These are phyloP conservation scores for Penicillium corylophilum DNA, from an alignment of 2,329 filamentous ascomycete species.

Conservation along the genomic window DNA sequence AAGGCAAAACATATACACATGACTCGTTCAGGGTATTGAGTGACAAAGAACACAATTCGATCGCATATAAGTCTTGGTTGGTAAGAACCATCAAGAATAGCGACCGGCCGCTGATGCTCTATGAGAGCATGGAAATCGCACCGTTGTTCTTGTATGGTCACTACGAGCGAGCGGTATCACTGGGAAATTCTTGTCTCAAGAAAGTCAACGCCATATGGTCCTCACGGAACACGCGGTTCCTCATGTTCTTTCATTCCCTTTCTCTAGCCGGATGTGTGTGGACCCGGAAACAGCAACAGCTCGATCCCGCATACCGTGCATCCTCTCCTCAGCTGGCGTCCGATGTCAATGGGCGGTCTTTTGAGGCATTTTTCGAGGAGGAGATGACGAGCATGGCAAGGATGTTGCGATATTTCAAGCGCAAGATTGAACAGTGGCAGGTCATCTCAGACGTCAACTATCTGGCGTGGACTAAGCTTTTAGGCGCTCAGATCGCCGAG, in stretches of 20 bases:
- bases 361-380: not conserved
- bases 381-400: not conserved
- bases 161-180: not conserved
- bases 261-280: not conserved
- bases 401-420: not conserved
- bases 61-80: not conserved
- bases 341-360: not conserved
- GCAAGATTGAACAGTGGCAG: not conserved
- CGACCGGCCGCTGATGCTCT: not conserved
- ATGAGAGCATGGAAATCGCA: not conserved
- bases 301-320: not conserved
- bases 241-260: not conserved
- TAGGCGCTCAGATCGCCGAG: constrained; percentile 3
- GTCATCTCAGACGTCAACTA: constrained; percentile 1
- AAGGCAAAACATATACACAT: constrained; percentile 1
- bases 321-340: not conserved
- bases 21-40: not conserved
- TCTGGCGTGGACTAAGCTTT: constrained; percentile 3
- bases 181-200: constrained; percentile 4
- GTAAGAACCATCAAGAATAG: not conserved
- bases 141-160: not conserved
- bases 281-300: not conserved
- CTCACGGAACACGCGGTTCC: not conserved
- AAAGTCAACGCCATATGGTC: constrained; percentile 2
- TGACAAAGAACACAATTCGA: not conserved